A percentile compares a stretch with the other conserved stretches of the same genome.
Conservation (phyloP, 495 filamentous ascomycete genomes). For the Thermothielavioides terrestris region DNA sequence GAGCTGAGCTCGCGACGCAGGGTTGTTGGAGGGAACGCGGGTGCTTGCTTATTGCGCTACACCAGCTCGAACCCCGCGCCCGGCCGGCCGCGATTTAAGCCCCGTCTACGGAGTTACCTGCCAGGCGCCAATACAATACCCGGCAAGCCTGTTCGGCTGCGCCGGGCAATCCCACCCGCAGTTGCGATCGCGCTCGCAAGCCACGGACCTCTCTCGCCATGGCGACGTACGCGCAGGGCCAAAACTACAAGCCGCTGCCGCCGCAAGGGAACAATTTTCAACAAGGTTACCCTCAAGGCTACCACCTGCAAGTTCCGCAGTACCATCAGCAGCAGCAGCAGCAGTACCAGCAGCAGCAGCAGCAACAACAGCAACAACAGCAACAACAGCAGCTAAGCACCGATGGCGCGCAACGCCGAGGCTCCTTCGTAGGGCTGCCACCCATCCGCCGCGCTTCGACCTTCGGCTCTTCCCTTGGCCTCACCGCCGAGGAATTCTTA, state of each 20-base stretch:
- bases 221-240: conserved; percentile 32
- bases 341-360: conserved; percentile 12
- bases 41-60: too few relatives aligned
- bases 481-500: conserved; percentile 13
- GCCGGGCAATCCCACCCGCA: not conserved
- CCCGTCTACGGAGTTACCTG: too few relatives aligned
- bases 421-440: conserved; percentile 40
- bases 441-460: conserved; percentile 47
- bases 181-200: not conserved
- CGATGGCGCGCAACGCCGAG: conserved; percentile 21
- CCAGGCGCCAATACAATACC: too few relatives aligned
- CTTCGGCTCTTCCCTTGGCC: conserved; percentile 32
- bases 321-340: conserved; percentile 15
- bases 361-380: conserved; percentile 13
- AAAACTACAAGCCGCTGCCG: conserved; percentile 16
- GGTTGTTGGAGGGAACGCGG: too few relatives aligned
- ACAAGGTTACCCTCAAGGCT: conserved; percentile 14
- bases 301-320: not conserved
- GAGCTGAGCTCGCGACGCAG: too few relatives aligned
- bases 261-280: conserved; percentile 21
- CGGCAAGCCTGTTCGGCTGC: too few relatives aligned
- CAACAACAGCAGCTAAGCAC: conserved; percentile 9
- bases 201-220: conserved; percentile 18
- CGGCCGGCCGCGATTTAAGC: too few relatives aligned
- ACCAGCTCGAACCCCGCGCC: too few relatives aligned